Conservation (phyloP, 306 rosid genomes). For the Acacia confusa region DNA sequence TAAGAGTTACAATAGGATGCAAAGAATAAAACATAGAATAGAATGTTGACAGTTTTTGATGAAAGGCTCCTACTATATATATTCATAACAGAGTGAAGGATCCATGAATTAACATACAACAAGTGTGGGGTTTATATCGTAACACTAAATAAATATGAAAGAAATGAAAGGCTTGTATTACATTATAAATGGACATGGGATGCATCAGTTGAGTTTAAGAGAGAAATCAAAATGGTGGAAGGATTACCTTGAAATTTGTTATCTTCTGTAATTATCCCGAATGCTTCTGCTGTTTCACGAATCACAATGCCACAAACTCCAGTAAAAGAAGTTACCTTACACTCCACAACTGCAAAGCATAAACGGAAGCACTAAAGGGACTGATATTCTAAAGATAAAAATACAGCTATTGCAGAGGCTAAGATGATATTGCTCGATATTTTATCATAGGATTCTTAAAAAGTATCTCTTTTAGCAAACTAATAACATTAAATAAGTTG, state of each 20-base stretch:
- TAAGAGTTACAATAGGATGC: not conserved
- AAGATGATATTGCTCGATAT: not conserved
- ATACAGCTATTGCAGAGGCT: not conserved
- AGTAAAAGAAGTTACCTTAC: conserved; percentile 56
- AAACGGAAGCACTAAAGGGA: conserved; percentile 2
- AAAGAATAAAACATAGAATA: not conserved
- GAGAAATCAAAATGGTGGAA: not conserved
- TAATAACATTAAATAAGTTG: not conserved
- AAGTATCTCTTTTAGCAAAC: conserved; percentile 2
- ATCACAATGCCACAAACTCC: conserved; percentile 77
- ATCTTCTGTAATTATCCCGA: conserved; percentile 72
- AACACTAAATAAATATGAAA: not conserved
- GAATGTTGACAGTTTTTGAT: not conserved
- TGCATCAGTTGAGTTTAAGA: not conserved
- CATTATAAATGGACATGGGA: not conserved
- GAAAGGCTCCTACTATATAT: not conserved
- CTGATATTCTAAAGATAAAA: not conserved
- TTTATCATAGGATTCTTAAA: not conserved
- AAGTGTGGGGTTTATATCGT: not conserved
- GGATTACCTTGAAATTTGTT: conserved; percentile 62
- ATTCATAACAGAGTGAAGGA: not conserved
- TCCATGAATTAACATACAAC: not conserved
- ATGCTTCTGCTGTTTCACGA: conserved; percentile 83
- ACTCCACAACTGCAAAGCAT: conserved; percentile 66
- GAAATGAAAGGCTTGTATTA: not conserved